Evolutionary conservation across 2,329 filamentous ascomycete species (phyloP).

Genomic region (Cladosporium cucumerinum): DNA sequence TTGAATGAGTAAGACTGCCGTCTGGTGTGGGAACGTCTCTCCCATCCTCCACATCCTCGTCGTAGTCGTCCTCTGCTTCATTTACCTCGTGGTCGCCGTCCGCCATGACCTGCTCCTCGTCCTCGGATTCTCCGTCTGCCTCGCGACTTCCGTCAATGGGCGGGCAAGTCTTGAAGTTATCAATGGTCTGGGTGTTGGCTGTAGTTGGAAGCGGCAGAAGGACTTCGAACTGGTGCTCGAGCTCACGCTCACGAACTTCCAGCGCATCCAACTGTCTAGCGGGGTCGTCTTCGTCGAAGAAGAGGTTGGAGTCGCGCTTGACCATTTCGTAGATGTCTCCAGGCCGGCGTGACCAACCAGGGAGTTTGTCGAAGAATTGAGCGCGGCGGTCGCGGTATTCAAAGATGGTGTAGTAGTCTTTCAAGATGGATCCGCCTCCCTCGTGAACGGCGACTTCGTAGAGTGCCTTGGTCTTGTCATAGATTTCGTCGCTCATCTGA

Average conservation of each 20-base stretch:
- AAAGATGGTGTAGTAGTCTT: conserved; percentile 27
- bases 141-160: conserved; percentile 5
- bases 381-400: conserved; percentile 29
- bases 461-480: neutral
- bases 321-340: conserved; percentile 19
- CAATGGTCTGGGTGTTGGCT: conserved; percentile 27
- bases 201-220: conserved; percentile 30
- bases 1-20: neutral
- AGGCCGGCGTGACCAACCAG: conserved; percentile 18
- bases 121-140: neutral
- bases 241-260: conserved; percentile 27
- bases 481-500: neutral
- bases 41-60: conserved; percentile 15
- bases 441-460: conserved; percentile 14
- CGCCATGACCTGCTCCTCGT: neutral
- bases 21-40: neutral
- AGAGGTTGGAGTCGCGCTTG: conserved; percentile 19
- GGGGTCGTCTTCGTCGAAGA: conserved; percentile 21
- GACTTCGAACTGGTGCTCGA: conserved; percentile 20
- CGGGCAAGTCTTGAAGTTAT: conserved; percentile 25
- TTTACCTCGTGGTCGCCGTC: conserved; percentile 14
- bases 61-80: neutral
- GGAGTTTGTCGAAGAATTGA: conserved; percentile 23
- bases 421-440: conserved; percentile 23
- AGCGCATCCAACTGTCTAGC: conserved; percentile 24